Conservation (phyloP, 257 asterid genomes). For the Rehmannia glutinosa region DNA sequence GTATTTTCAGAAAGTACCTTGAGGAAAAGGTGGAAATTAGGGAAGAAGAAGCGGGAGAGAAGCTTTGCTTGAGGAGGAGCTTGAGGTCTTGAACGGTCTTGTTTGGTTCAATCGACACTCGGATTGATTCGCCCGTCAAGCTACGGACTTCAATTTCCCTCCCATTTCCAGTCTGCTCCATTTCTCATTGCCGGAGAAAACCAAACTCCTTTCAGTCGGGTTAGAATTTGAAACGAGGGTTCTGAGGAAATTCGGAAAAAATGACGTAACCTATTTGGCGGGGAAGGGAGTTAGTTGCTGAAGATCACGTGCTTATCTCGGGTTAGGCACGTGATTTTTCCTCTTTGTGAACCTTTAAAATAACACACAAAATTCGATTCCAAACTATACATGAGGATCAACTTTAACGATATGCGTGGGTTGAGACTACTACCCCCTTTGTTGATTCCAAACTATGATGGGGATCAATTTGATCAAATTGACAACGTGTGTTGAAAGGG, state of each 20-base stretch:
- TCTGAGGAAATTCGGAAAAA: not conserved
- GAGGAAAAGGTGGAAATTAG: slow-evolving; percentile 75
- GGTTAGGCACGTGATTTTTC: too few relatives aligned
- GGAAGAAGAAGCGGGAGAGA: slow-evolving; percentile 56
- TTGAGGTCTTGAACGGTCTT: slow-evolving; percentile 58
- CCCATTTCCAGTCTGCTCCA: slow-evolving; percentile 26
- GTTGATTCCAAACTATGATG: too few relatives aligned
- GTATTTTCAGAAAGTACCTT: slow-evolving; percentile 35
- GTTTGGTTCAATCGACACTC: slow-evolving; percentile 32
- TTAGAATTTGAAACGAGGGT: not conserved
- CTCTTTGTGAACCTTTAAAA: too few relatives aligned
- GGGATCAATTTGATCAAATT: too few relatives aligned
- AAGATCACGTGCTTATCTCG: not conserved
- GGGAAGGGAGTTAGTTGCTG: not conserved
- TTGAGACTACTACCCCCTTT: too few relatives aligned
- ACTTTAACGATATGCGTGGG: too few relatives aligned
- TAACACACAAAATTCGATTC: too few relatives aligned
- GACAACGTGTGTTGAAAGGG: too few relatives aligned
- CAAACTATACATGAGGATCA: too few relatives aligned
- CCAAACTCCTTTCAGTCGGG: too few relatives aligned
- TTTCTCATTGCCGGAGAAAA: too few relatives aligned
- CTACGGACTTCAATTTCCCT: slow-evolving; percentile 63
- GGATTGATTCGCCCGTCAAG: slow-evolving; percentile 63
- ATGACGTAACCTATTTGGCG: slow-evolving; percentile 30
- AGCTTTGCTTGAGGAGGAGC: slow-evolving; percentile 43